phyloP scores from a whole-genome alignment of 495 filamentous ascomycete species.

The Zalerion maritima region DNA sequence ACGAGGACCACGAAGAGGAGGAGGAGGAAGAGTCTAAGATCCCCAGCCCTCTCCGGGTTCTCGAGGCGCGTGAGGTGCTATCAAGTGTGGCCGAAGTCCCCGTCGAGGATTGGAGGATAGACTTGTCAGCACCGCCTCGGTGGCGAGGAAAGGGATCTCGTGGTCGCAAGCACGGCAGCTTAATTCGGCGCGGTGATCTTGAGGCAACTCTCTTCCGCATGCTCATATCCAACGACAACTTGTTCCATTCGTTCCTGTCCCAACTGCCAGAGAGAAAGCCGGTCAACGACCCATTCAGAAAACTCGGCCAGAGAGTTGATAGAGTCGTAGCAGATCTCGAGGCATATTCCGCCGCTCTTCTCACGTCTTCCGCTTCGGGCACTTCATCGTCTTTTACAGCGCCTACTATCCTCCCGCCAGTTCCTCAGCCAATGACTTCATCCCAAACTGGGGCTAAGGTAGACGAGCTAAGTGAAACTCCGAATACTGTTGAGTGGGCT shows the following conservation, averaged over 20 bases:
- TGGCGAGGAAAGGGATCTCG: conserved; percentile 9
- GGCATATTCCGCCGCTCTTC: conserved; percentile 13
- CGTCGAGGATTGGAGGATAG: conserved; percentile 21
- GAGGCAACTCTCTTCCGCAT: conserved; percentile 33
- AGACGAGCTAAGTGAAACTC: conserved; percentile 10
- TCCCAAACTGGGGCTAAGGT: conserved; percentile 5
- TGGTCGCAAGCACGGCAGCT: too few species aligned
- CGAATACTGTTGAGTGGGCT: conserved; percentile 21
- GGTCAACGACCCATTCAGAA: conserved; percentile 24
- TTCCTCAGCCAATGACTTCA: conserved; percentile 9
- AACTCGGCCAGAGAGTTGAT: conserved; percentile 20
- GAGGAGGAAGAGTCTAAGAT: conserved; percentile 4
- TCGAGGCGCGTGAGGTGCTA: conserved; percentile 28
- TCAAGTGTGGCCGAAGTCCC: conserved; percentile 26
- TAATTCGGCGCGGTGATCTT: conserved; percentile 25
- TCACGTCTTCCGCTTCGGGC: too few species aligned
- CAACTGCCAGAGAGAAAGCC: conserved; percentile 21
- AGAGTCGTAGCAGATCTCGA: conserved; percentile 25
- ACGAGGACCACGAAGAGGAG: conserved; percentile 13
- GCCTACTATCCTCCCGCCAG: too few species aligned
- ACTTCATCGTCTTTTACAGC: too few species aligned
- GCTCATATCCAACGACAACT: conserved; percentile 27
- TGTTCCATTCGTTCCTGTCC: conserved; percentile 26
- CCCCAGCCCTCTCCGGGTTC: conserved; percentile 19
- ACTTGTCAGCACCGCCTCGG: conserved; percentile 17